Conservation (phyloP, 108 stramenopile genomes). For the Nitzschia sp. region DNA sequence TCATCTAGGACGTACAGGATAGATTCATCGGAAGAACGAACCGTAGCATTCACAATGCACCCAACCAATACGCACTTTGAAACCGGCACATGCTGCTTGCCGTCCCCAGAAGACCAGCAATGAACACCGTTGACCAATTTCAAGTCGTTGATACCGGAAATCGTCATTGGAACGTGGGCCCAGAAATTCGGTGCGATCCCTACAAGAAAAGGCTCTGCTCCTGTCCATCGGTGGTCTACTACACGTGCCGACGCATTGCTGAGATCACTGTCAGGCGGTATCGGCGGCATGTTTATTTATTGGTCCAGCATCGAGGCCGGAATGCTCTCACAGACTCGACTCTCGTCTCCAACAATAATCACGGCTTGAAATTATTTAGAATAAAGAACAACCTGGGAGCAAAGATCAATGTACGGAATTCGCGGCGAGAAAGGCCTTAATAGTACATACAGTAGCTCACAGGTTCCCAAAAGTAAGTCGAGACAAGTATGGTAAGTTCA, state of each 20-base stretch:
- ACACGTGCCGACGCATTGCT: neutral
- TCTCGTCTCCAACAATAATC: too few relatives aligned
- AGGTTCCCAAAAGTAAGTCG: too few relatives aligned
- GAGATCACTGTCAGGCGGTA: too few relatives aligned
- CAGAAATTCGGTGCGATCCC: slow-evolving; percentile 85
- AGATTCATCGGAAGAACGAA: slow-evolving; percentile 49
- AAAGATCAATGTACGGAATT: too few relatives aligned
- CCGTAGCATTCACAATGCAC: slow-evolving; percentile 48
- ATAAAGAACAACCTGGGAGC: too few relatives aligned
- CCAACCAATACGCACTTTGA: slow-evolving; percentile 71
- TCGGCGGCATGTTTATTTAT: too few relatives aligned
- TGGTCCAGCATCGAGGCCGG: too few relatives aligned
- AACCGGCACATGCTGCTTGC: slow-evolving; percentile 40
- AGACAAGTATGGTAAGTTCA: too few relatives aligned
- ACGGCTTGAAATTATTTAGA: too few relatives aligned
- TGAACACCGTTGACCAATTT: slow-evolving; percentile 65
- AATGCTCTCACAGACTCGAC: too few relatives aligned
- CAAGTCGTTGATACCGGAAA: slow-evolving; percentile 52
- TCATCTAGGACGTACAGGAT: slow-evolving; percentile 74
- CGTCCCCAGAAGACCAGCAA: slow-evolving; percentile 38
- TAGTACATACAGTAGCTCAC: too few relatives aligned
- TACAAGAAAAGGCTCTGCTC: slow-evolving; percentile 35
- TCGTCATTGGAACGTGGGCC: slow-evolving; percentile 71
- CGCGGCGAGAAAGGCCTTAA: too few relatives aligned
- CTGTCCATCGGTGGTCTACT: slow-evolving; percentile 1